Conservation (phyloP, 2,329 filamentous ascomycete species). For the Alternaria sp. region DNA sequence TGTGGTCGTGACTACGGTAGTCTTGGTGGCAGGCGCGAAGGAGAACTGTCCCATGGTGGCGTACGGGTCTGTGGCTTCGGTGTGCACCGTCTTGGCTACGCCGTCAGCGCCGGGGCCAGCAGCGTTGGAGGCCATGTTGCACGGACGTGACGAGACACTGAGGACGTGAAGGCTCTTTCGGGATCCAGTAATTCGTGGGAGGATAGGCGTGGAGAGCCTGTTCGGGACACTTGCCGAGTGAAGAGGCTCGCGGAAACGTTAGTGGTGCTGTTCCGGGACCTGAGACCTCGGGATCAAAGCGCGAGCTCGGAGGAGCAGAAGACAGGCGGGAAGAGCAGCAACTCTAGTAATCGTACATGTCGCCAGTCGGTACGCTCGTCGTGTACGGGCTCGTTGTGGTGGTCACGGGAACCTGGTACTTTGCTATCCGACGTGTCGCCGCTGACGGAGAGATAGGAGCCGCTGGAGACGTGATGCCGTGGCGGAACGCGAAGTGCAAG, state of each 20-base stretch:
- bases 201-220: background rate
- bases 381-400: constrained; percentile 4
- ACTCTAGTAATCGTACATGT: constrained; percentile 17
- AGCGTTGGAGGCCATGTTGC: constrained; percentile 39
- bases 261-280: constrained; percentile 11
- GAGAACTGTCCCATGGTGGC: constrained; percentile 64
- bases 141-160: constrained; percentile 2
- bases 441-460: constrained; percentile 4
- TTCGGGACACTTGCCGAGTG: constrained; percentile 6
- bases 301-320: constrained; percentile 11
- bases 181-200: background rate
- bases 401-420: background rate
- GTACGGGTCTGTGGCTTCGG: constrained; percentile 38
- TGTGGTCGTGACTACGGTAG: constrained; percentile 81
- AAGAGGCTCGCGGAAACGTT: constrained; percentile 7
- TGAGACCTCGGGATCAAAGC: constrained; percentile 12
- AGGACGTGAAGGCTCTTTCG: background rate
- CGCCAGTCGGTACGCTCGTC: constrained; percentile 11
- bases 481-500: background rate
- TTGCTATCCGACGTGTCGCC: constrained; percentile 10
- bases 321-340: constrained; percentile 5
- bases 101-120: constrained; percentile 32
- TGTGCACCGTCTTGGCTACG: constrained; percentile 32
- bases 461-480: background rate
- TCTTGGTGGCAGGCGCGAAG: constrained; percentile 68